Evolutionary conservation across 2,329 filamentous ascomycete genomes (phyloP).

Genomic region (Metarhizium humberi): DNA sequence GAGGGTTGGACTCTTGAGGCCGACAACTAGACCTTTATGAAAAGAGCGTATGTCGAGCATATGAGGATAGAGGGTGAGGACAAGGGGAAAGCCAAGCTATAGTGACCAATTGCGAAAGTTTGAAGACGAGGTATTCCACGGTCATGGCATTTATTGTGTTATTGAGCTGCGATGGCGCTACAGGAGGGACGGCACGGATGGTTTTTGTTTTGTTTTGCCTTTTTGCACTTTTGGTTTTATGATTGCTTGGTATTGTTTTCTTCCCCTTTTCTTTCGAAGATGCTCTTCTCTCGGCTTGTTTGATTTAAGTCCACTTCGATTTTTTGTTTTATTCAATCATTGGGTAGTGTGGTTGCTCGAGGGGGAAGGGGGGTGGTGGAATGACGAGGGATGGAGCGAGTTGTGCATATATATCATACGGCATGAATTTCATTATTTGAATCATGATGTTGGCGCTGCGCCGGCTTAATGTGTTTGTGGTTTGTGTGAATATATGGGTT

Average conservation of each 20-base stretch:
- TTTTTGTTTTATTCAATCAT: slow-evolving; percentile 7
- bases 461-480: too few species aligned
- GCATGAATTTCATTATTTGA: slow-evolving; percentile 5
- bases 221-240: slow-evolving; percentile 1
- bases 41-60: neutral
- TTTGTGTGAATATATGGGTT: too few species aligned
- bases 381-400: neutral
- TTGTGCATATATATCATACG: slow-evolving; percentile 5
- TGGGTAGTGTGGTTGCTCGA: slow-evolving; percentile 8
- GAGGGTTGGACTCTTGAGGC: neutral
- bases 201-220: neutral
- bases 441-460: neutral
- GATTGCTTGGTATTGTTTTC: neutral
- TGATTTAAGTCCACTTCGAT: neutral
- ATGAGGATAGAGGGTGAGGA: neutral
- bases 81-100: neutral
- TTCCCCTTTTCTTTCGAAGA: neutral
- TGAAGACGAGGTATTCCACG: neutral
- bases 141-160: neutral
- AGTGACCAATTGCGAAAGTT: neutral
- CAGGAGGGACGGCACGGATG: neutral
- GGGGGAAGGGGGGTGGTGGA: neutral
- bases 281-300: neutral
- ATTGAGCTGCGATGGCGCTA: slow-evolving; percentile 4
- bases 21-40: neutral